Base-by-base conservation (phyloP, 2,329 filamentous ascomycete species). In the Claviceps sp. region DNA sequence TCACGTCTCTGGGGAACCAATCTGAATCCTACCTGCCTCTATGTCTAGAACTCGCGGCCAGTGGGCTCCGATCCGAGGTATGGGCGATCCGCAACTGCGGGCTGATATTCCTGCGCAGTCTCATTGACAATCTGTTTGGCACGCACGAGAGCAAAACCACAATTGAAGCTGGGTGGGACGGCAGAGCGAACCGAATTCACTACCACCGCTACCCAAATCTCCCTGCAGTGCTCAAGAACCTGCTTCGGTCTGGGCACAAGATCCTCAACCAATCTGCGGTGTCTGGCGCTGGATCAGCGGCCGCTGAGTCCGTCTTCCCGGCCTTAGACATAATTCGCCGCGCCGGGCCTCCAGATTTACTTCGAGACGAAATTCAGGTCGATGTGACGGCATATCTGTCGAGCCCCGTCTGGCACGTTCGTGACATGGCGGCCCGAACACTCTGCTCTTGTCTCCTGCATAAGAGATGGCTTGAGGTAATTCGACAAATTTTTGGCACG, bases 21-120 rank as follows among this genome's bases (percentile, higher is more conserved):
- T 86, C 88, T 0, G 88, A 95, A 60, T 72, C 73, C 0, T 85
- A 89, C 59, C 74, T 96, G 7, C 82, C 86, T 8, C 73, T 80
- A 34, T 84, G 84, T 37, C 73, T 98, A 4, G 78, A 84, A 55
- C 74, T 97, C n/a, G 89, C 90, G 1, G 87, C 87, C 11, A 78
- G 78, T 54, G 88, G 85, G 49, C 74, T 98, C 16, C 84, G 81
- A 45, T 93, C 88, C 0, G 78, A 86, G 54, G 81, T 93, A 22
- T 98, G 93, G 93, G 88, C 90, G 0, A 89, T 98, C 52, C 84
- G 90, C 1, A 98, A 98, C 65, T 96, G 89, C 58, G 89, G 89
- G 2, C 70, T 97, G 37, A 85, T 97, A 69, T 79, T 98, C 6
- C 82, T 97, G 57, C 82, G 91, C 51, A 88, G 89, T 55, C 73